Conservation (phyloP, 106 monocot species). For the Triglochin maritima region DNA sequence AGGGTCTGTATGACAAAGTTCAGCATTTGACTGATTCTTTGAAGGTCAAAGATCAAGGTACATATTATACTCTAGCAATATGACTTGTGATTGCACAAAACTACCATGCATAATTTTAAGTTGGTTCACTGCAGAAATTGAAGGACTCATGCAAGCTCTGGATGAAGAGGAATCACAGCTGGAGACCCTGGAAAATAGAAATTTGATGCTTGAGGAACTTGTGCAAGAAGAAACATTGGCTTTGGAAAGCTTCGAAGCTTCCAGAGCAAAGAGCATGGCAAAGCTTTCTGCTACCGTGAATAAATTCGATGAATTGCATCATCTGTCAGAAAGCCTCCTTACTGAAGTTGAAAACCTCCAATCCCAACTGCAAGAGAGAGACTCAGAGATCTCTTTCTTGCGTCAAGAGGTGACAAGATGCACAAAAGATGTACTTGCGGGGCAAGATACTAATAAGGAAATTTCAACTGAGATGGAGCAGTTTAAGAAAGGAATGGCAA, state of each 20-base stretch:
- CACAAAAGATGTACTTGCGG: constrained; percentile 60
- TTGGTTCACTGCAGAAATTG: constrained; percentile 55
- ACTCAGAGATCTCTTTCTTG: constrained; percentile 89
- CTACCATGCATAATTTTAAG: not conserved
- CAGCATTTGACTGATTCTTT: constrained; percentile 44
- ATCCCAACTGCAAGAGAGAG: constrained; percentile 53
- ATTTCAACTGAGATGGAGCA: constrained; percentile 35
- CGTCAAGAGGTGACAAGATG: constrained; percentile 84
- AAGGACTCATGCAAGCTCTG: constrained; percentile 84
- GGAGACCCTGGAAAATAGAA: constrained; percentile 49
- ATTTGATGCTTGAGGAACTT: constrained; percentile 36
- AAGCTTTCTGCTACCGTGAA: constrained; percentile 81
- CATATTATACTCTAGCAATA: not conserved
- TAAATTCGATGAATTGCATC: constrained; percentile 96
- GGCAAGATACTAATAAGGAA: constrained; percentile 65
- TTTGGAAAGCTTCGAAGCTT: constrained; percentile 61
- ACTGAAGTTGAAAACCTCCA: constrained; percentile 84
- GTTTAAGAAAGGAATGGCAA: constrained; percentile 36
- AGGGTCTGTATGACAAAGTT: constrained; percentile 40
- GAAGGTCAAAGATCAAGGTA: constrained; percentile 86
- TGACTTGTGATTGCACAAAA: not conserved
- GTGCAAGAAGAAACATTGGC: constrained; percentile 39
- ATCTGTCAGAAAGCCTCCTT: constrained; percentile 78
- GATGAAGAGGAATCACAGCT: constrained; percentile 92
- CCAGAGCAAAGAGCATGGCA: constrained; percentile 36